These are phyloP conservation scores for Neopestalotiopsis rosae DNA, from an alignment of 2,329 filamentous ascomycete species.

Conservation along the genomic window DNA sequence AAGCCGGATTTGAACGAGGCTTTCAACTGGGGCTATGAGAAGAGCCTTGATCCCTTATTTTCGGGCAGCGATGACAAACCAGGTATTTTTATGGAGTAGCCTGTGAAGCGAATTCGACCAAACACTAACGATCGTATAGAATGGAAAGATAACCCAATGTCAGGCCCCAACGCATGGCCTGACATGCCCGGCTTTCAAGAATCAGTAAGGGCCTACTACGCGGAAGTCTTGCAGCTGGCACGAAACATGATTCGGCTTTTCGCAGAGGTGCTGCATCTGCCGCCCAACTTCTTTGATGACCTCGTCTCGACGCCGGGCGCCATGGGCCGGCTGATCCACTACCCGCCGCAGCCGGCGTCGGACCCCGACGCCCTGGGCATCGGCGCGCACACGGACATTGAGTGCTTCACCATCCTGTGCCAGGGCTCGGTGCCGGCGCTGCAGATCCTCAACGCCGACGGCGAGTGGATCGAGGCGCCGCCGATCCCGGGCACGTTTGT, in stretches of 20 bases:
- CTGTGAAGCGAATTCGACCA: not conserved
- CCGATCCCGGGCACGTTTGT: slow-evolving; percentile 21
- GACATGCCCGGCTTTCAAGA: not conserved
- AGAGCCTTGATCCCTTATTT: slow-evolving; percentile 18
- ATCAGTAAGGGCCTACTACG: not conserved
- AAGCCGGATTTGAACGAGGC: slow-evolving; percentile 23
- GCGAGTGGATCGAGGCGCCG: slow-evolving; percentile 26
- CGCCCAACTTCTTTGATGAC: slow-evolving; percentile 5
- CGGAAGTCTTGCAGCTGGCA: not conserved
- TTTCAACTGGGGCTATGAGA: slow-evolving; percentile 24
- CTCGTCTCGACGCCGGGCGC: slow-evolving; percentile 17
- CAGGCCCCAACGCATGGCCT: not conserved
- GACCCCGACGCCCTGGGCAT: slow-evolving; percentile 21
- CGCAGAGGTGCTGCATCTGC: not conserved
- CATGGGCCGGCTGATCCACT: slow-evolving; percentile 23
- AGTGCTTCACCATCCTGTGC: slow-evolving; percentile 26
- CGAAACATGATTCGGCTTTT: not conserved
- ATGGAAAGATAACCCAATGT: slow-evolving; percentile 6
- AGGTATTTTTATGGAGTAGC: not conserved
- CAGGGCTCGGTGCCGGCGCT: slow-evolving; percentile 19
- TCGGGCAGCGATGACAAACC: not conserved
- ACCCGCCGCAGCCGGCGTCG: slow-evolving; percentile 22
- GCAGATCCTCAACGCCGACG: slow-evolving; percentile 23
- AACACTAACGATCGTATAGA: not conserved
- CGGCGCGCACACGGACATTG: slow-evolving; percentile 25